These are phyloP conservation scores for Nemania serpens DNA, from an alignment of 2,329 filamentous ascomycete species.

Conservation along the genomic window DNA sequence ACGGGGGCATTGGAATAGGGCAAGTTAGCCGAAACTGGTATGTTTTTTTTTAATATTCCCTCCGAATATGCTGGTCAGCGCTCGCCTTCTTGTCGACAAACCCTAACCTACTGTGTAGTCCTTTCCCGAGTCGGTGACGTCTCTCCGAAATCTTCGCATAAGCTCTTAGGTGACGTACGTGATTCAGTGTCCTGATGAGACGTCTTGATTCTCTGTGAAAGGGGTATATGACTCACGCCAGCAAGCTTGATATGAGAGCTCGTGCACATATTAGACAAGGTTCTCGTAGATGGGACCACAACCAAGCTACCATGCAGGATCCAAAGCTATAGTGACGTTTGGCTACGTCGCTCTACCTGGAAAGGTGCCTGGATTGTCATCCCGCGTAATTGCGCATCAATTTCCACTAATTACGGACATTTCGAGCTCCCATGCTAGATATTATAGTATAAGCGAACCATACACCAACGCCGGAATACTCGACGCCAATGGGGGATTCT, in stretches of 20 bases:
- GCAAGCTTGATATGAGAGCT: background rate
- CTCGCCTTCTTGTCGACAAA: background rate
- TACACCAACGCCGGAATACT: too few species aligned
- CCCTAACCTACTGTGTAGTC: background rate
- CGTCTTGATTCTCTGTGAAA: background rate
- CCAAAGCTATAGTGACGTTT: background rate
- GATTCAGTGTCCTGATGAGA: background rate
- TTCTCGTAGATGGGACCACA: background rate
- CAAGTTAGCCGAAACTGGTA: constrained; percentile 3
- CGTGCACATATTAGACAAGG: background rate
- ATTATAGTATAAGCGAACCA: too few species aligned
- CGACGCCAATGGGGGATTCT: background rate
- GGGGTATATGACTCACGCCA: background rate
- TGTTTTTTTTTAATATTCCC: constrained; percentile 3
- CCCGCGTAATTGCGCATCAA: too few species aligned
- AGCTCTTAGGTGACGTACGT: background rate
- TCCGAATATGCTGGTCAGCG: constrained; percentile 5
- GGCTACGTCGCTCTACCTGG: background rate
- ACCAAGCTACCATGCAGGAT: background rate
- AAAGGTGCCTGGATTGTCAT: background rate
- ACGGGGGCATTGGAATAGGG: constrained; percentile 17
- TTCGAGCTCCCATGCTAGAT: too few species aligned
- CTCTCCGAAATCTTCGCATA: background rate
- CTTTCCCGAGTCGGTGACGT: background rate
- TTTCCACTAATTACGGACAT: too few species aligned